phyloP scores from a whole-genome alignment of 73 alveolate species.

The Paramecium bursaria region DNA sequence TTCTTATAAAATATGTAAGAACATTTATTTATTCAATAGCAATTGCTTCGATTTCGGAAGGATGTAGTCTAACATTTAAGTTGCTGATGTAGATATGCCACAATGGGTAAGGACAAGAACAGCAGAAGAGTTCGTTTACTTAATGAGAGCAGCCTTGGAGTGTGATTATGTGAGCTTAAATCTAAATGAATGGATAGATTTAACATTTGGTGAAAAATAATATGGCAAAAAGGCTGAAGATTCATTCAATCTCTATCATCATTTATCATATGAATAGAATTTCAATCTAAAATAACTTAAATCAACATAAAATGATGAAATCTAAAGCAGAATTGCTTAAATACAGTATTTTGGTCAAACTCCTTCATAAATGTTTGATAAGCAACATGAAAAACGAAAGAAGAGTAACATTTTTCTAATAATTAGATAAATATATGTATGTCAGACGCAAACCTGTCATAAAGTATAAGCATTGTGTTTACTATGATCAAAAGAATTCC shows the following conservation, averaged over 20 bases:
- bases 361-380: conserved; percentile 83
- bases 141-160: conserved; percentile 81
- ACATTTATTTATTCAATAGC: conserved; percentile 69
- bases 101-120: conserved; percentile 80
- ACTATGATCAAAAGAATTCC: conserved; percentile 73
- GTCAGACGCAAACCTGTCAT: conserved; percentile 69
- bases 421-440: conserved; percentile 68
- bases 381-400: conserved; percentile 66
- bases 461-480: conserved; percentile 74
- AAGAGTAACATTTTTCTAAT: conserved; percentile 61
- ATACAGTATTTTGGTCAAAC: conserved; percentile 92
- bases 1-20: conserved; percentile 65
- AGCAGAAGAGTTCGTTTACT: conserved; percentile 75
- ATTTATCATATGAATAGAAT: conserved; percentile 85
- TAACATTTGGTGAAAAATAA: conserved; percentile 82
- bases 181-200: conserved; percentile 84
- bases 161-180: conserved; percentile 70
- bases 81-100: conserved; percentile 81
- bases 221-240: conserved; percentile 87
- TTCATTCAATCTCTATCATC: conserved; percentile 73
- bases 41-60: conserved; percentile 80
- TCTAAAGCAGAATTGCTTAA: conserved; percentile 82
- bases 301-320: conserved; percentile 71
- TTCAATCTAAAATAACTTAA: conserved; percentile 77
- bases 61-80: conserved; percentile 76